Conservation (phyloP, 2,329 filamentous ascomycete species). For the Zymoseptoria passerinii region DNA sequence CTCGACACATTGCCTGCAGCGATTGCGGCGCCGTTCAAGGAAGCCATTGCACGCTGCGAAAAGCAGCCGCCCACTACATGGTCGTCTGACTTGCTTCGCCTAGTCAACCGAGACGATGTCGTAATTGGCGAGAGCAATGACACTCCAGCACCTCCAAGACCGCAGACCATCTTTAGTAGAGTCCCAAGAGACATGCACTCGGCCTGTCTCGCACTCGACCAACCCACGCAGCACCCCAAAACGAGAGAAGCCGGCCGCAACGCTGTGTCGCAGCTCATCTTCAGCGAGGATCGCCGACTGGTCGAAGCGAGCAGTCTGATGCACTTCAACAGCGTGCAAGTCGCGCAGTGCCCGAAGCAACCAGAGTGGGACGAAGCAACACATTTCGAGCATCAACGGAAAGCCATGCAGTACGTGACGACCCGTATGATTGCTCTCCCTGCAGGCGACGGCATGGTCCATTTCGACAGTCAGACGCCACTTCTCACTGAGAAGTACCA, state of each 20-base stretch:
- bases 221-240: conserved; percentile 60
- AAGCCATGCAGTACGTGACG: conserved; percentile 77
- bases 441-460: conserved; percentile 75
- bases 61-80: conserved; percentile 71
- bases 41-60: conserved; percentile 78
- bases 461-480: conserved; percentile 79
- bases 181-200: conserved; percentile 60
- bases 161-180: background rate
- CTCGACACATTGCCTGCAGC: conserved; percentile 81
- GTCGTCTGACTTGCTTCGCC: conserved; percentile 59
- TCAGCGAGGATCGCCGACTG: conserved; percentile 82
- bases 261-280: conserved; percentile 74
- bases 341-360: conserved; percentile 67
- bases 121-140: conserved; percentile 29
- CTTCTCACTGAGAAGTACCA: conserved; percentile 87
- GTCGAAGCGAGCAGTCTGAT: conserved; percentile 77
- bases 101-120: conserved; percentile 77
- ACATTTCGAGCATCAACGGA: conserved; percentile 85
- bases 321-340: conserved; percentile 72
- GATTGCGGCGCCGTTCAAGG: conserved; percentile 69
- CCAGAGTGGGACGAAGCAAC: conserved; percentile 77
- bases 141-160: conserved; percentile 27
- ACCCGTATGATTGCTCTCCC: conserved; percentile 82
- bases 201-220: conserved; percentile 62
- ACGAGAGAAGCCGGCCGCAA: conserved; percentile 71